These are phyloP conservation scores for Pelagomonas calceolata DNA, from an alignment of 108 stramenopile species.

Conservation along the genomic window DNA sequence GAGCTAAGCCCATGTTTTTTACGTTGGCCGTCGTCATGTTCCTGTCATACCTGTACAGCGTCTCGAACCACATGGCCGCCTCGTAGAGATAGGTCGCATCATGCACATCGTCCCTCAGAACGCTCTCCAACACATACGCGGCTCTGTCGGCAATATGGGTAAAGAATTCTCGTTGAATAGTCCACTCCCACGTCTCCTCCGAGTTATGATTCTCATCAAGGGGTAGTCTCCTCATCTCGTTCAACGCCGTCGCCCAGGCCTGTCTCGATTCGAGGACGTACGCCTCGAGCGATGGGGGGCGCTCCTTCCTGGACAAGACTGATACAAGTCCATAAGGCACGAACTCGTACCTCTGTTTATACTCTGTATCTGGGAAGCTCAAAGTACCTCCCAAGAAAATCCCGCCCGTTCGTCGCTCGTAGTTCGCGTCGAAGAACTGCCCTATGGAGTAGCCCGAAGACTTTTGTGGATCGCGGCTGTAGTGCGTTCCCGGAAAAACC, in stretches of 20 bases:
- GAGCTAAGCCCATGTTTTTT: conserved; percentile 52
- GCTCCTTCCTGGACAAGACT: conserved; percentile 16
- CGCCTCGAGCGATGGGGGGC: neutral
- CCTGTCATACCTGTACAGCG: conserved; percentile 23
- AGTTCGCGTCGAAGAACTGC: conserved; percentile 49
- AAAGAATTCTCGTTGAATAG: conserved; percentile 36
- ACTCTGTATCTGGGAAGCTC: conserved; percentile 35
- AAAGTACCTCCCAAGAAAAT: conserved; percentile 53
- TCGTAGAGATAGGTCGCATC: conserved; percentile 22
- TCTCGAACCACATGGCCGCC: conserved; percentile 33
- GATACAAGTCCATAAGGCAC: conserved; percentile 45
- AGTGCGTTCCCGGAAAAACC: conserved; percentile 42
- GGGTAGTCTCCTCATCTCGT: conserved; percentile 16
- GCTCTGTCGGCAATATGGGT: conserved; percentile 39
- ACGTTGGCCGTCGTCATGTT: conserved; percentile 14
- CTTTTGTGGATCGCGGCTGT: conserved; percentile 17
- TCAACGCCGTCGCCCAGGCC: conserved; percentile 11
- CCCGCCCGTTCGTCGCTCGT: conserved; percentile 12
- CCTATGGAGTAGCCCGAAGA: conserved; percentile 44
- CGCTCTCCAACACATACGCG: conserved; percentile 39
- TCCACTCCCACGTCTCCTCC: conserved; percentile 47
- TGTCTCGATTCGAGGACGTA: conserved; percentile 12
- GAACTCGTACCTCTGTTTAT: conserved; percentile 38
- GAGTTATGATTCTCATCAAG: conserved; percentile 19
- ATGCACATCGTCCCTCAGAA: conserved; percentile 11